Evolutionary conservation across 768 basidiomycete genomes (phyloP), one percentile per base, ranked within the genome.

Genomic region (Calvatia gigantea): DNA sequence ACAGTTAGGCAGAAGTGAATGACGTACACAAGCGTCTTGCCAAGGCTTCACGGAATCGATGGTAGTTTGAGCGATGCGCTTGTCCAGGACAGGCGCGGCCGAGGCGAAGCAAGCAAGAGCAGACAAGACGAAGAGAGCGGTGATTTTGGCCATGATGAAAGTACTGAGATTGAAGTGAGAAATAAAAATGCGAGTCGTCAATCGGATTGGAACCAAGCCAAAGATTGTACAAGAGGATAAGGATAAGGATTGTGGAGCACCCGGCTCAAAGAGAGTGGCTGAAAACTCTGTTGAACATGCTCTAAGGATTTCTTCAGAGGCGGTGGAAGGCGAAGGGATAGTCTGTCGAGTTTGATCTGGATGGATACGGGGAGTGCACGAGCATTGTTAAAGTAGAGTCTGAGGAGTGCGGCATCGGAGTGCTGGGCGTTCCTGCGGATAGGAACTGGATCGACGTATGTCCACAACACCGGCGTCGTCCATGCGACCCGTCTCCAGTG

Each of bases 21-120:
- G 27, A 72, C 79, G 31, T 69, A 82, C 79, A 54, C 82, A 82
- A 44, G 81, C 81, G 41, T 73, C 64, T 59, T 77, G 78, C 81
- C 80, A 83, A 45, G 75, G 63, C 15, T 64, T 61, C 12, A 79
- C 81, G 1, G 81, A 73, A 45, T 75, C 78, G 2, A 73, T 53
- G 47, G 80, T 81, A 37, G 65, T 62, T 64, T 83, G 81, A 1
- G 70, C 74, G 59, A 82, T 80, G 35, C 80, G 77, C 67, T 77
- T 82, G 52, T 70, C 46, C 44, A 70, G 62, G 14, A 74, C 38
- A 57, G 72, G 70, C 42, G 70, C 65, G 56, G 70, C 70, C 14
- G 68, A 61, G 37, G 69, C 70, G 35, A 67, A 50, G 14, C 15
- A 19, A 27, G 67, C 64, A 39, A 72, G 63, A 58, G 72, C 63